Percentiles rank a stretch among this genome's conserved stretches.
phyloP scores from a whole-genome alignment of 305 asterid genomes.

The Ruellia speciosa region DNA sequence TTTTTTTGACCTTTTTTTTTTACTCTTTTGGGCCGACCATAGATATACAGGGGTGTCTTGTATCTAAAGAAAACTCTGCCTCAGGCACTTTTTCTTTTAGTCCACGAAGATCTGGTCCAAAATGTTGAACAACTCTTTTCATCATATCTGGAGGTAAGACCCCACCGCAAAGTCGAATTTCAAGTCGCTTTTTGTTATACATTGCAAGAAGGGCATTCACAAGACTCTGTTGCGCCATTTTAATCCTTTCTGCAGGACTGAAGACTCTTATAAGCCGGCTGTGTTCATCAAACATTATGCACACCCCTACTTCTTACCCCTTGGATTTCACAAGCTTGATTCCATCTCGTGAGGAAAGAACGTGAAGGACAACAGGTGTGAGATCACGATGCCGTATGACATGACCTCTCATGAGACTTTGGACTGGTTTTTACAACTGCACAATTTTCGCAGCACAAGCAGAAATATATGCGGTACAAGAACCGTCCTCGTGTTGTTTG shows the following conservation, averaged over 20 bases:
- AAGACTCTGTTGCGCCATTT: slow-evolving; percentile 36
- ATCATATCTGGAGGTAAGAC: slow-evolving; percentile 70
- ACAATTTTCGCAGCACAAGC: slow-evolving; percentile 50
- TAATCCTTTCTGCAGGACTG: slow-evolving; percentile 47
- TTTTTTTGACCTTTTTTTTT: slow-evolving; percentile 59
- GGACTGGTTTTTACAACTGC: slow-evolving; percentile 45
- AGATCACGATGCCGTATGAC: slow-evolving; percentile 38
- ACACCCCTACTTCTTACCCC: slow-evolving; percentile 51
- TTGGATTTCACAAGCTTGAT: slow-evolving; percentile 40
- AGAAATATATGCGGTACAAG: slow-evolving; percentile 46
- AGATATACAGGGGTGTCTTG: slow-evolving; percentile 52
- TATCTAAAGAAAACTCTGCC: slow-evolving; percentile 44
- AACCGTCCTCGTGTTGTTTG: slow-evolving; percentile 35
- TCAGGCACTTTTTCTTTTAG: slow-evolving; percentile 58
- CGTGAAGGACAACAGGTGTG: slow-evolving; percentile 44
- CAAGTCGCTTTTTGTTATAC: slow-evolving; percentile 62
- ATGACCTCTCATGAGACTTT: slow-evolving; percentile 52
- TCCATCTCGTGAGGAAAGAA: slow-evolving; percentile 53
- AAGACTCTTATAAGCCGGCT: slow-evolving; percentile 44
- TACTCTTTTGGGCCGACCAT: slow-evolving; percentile 49
- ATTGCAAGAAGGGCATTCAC: slow-evolving; percentile 43
- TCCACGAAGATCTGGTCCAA: slow-evolving; percentile 71
- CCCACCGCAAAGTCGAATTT: slow-evolving; percentile 61
- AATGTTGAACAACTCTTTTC: slow-evolving; percentile 72
- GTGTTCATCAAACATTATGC: slow-evolving; percentile 61